phyloP scores from a whole-genome alignment of 345 rosid species.

The Bruguiera gymnorhiza region DNA sequence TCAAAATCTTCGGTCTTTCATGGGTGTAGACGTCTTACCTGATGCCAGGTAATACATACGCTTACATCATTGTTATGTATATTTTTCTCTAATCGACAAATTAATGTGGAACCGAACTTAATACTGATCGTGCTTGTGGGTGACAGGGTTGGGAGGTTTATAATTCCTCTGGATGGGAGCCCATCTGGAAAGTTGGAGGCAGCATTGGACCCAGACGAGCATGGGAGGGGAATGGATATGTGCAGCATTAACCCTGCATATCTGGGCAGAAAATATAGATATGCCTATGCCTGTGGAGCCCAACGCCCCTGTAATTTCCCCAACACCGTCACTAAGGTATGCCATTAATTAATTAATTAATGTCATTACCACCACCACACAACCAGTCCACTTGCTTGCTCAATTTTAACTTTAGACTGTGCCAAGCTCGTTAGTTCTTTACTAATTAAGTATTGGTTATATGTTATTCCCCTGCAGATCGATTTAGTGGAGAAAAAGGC shows the following conservation, averaged over 20 bases:
- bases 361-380: not conserved
- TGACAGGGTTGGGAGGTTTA: conserved; percentile 87
- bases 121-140: not conserved
- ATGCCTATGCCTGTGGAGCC: conserved; percentile 93
- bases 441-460: not conserved
- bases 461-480: conserved; percentile 37
- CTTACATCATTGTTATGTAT: not conserved
- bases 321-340: conserved; percentile 89
- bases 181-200: conserved; percentile 64
- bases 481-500: conserved; percentile 70
- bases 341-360: not conserved
- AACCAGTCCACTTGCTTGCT: not conserved
- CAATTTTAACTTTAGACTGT: not conserved
- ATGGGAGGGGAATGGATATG: conserved; percentile 98
- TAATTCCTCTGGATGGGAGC: conserved; percentile 82
- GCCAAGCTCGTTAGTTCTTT: not conserved
- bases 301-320: conserved; percentile 93
- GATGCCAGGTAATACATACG: conserved; percentile 56
- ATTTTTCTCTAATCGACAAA: too few relatives aligned
- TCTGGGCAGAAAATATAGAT: conserved; percentile 72
- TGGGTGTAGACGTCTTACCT: conserved; percentile 65
- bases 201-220: conserved; percentile 82
- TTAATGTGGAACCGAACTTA: not conserved
- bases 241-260: conserved; percentile 79
- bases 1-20: conserved; percentile 64